Conservation (phyloP, 106 monocot species). For the Ottelia alismoides region DNA sequence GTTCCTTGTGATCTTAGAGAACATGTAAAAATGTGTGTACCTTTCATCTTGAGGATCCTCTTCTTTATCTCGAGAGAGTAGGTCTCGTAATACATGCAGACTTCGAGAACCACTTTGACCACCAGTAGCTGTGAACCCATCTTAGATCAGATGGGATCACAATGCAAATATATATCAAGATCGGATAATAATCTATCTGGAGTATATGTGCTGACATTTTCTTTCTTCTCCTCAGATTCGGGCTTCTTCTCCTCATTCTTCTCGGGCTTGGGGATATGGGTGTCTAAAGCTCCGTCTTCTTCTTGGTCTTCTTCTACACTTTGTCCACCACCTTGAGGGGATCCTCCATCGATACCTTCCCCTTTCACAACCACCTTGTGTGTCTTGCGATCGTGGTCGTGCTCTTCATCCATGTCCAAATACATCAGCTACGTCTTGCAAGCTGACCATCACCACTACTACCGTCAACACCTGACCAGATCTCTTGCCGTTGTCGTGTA, state of each 20-base stretch:
- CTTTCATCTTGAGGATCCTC: constrained; percentile 85
- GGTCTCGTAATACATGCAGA: constrained; percentile 95
- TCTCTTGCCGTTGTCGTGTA: too few relatives aligned
- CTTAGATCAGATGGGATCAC: not conserved
- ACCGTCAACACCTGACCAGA: too few relatives aligned
- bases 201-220: constrained; percentile 27
- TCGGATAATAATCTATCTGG: not conserved
- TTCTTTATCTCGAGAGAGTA: constrained; percentile 85
- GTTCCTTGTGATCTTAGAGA: too few relatives aligned
- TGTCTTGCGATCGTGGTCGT: constrained; percentile 43
- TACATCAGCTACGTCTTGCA: not conserved
- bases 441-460: too few relatives aligned
- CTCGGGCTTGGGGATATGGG: constrained; percentile 34
- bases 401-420: constrained; percentile 62
- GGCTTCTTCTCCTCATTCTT: constrained; percentile 40
- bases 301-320: constrained; percentile 65
- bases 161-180: not conserved
- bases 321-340: constrained; percentile 71
- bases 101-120: constrained; percentile 54
- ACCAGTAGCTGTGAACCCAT: constrained; percentile 30
- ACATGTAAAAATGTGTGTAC: too few relatives aligned
- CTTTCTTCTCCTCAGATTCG: constrained; percentile 54
- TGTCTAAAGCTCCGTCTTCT: constrained; percentile 63
- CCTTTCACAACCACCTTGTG: constrained; percentile 83
- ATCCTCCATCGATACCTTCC: constrained; percentile 58